A percentile compares a stretch with the other conserved stretches of the same genome.
Conservation (phyloP, 1,284 basidiomycete species). For the Sporisorium scitamineum region DNA sequence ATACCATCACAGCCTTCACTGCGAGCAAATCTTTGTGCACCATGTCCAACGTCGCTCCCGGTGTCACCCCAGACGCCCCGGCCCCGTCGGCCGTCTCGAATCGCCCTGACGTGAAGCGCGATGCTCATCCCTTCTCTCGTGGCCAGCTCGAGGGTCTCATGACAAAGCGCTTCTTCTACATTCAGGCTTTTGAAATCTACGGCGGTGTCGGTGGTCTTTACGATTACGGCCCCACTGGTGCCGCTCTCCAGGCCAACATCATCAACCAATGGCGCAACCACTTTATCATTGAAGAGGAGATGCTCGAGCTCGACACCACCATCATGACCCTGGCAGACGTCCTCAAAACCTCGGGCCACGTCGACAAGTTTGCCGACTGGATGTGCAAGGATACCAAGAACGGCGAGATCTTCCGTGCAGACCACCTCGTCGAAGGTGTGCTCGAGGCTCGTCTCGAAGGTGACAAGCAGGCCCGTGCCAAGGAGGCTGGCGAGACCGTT, state of each 20-base stretch:
- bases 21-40: conserved; percentile 15
- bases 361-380: conserved; percentile 98
- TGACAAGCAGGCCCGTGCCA: conserved; percentile 87
- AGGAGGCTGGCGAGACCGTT: conserved; percentile 57
- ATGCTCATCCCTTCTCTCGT: conserved; percentile 89
- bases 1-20: background rate
- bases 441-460: conserved; percentile 89
- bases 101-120: conserved; percentile 60
- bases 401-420: conserved; percentile 95
- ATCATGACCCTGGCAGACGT: conserved; percentile 96
- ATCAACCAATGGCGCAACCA: conserved; percentile 96
- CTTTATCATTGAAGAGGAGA: conserved; percentile 98
- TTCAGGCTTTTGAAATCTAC: conserved; percentile 98
- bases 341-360: conserved; percentile 97
- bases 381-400: conserved; percentile 97
- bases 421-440: conserved; percentile 95
- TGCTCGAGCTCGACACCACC: conserved; percentile 98
- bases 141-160: conserved; percentile 85
- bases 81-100: conserved; percentile 48
- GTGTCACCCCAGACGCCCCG: conserved; percentile 39
- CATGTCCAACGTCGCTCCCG: conserved; percentile 42
- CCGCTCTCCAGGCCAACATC: conserved; percentile 95
- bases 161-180: conserved; percentile 95
- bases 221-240: conserved; percentile 82
- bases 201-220: conserved; percentile 92